phyloP scores from a whole-genome alignment of 2,329 filamentous ascomycete species.

The Fusarium lyarnte region DNA sequence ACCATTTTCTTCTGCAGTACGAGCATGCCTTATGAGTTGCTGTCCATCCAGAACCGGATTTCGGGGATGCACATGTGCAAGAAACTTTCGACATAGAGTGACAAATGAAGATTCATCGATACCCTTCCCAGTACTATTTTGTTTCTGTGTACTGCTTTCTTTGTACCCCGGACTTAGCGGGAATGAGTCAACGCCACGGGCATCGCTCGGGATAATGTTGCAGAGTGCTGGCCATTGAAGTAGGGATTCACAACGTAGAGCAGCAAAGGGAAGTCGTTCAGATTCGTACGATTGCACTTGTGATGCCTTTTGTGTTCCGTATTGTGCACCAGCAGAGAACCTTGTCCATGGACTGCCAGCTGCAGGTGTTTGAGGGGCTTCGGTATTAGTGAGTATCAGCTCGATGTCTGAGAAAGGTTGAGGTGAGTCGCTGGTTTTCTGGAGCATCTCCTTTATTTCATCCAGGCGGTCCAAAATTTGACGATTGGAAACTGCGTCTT shows the following conservation, averaged over 20 bases:
- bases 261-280: neutral
- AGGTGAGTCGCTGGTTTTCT: neutral
- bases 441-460: constrained; percentile 13
- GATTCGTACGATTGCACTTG: neutral
- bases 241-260: neutral
- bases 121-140: neutral
- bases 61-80: constrained; percentile 32
- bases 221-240: constrained; percentile 1
- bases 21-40: constrained; percentile 27
- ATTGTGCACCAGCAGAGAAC: neutral
- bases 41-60: constrained; percentile 37
- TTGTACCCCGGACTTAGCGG: neutral
- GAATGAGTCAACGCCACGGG: neutral
- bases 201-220: neutral
- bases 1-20: constrained; percentile 26
- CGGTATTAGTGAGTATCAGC: neutral
- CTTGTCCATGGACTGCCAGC: neutral
- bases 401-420: neutral
- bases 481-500: neutral
- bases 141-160: neutral
- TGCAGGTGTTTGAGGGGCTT: neutral
- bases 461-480: constrained; percentile 2
- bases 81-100: constrained; percentile 15
- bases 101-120: neutral
- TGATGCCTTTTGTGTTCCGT: neutral